Evolutionary conservation across 257 asterid genomes (phyloP).

Genomic region (Solanum commersonii): DNA sequence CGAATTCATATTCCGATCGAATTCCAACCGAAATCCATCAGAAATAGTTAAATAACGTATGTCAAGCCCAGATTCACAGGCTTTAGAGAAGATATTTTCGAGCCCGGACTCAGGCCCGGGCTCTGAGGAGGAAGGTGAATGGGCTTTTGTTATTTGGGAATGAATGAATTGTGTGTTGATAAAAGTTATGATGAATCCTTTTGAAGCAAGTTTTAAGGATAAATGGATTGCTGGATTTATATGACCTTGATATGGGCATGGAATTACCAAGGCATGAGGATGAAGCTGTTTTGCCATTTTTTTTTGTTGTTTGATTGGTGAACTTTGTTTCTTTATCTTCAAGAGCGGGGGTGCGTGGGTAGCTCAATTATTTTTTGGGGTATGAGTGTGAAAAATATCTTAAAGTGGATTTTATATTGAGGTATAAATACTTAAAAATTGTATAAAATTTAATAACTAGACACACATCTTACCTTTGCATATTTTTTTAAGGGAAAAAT

Average conservation of each 20-base stretch:
- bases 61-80: neutral
- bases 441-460: too few relatives aligned
- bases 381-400: too few relatives aligned
- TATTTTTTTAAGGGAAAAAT: too few relatives aligned
- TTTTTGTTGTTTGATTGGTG: neutral
- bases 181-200: neutral
- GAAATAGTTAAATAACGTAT: neutral
- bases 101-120: neutral
- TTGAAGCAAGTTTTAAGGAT: slow-evolving; percentile 4
- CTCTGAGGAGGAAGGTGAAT: neutral
- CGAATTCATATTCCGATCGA: neutral
- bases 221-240: neutral
- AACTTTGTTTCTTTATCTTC: neutral
- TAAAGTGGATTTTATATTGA: too few relatives aligned
- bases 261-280: neutral
- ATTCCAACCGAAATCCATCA: neutral
- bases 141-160: neutral
- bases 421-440: too few relatives aligned
- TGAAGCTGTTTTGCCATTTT: neutral
- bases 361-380: neutral
- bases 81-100: neutral
- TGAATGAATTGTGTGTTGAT: neutral
- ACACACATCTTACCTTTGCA: too few relatives aligned
- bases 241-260: slow-evolving; percentile 9
- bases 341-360: neutral